Evolutionary conservation across 805 yeast species (phyloP).

Genomic region (Kluyveromyces aestuarii): DNA sequence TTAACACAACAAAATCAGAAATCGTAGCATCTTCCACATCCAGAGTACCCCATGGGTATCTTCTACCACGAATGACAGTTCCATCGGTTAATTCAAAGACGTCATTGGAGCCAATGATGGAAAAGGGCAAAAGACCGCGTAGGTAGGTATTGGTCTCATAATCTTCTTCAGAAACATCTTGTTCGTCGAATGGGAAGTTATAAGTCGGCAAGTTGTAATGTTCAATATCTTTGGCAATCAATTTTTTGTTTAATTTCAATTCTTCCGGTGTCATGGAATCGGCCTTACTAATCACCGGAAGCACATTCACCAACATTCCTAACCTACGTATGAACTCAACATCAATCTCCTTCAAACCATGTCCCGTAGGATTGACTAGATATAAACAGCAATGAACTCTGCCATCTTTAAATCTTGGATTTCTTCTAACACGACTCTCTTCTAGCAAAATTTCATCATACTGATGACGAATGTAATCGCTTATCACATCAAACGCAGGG

Average conservation of each 20-base stretch:
- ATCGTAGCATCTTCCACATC: slow-evolving; percentile 64
- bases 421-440: slow-evolving; percentile 73
- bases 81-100: slow-evolving; percentile 40
- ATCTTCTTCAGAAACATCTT: slow-evolving; percentile 49
- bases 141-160: slow-evolving; percentile 56
- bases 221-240: slow-evolving; percentile 70
- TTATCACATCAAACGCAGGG: slow-evolving; percentile 55
- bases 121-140: slow-evolving; percentile 56
- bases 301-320: slow-evolving; percentile 71
- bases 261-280: slow-evolving; percentile 81
- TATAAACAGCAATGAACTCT: slow-evolving; percentile 70
- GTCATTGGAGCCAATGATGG: slow-evolving; percentile 61
- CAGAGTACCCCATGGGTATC: slow-evolving; percentile 52
- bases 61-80: slow-evolving; percentile 36
- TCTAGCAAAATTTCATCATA: slow-evolving; percentile 76
- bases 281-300: slow-evolving; percentile 79
- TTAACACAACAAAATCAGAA: slow-evolving; percentile 72
- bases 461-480: slow-evolving; percentile 74
- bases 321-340: slow-evolving; percentile 69
- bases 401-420: slow-evolving; percentile 78
- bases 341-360: slow-evolving; percentile 69
- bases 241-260: slow-evolving; percentile 58
- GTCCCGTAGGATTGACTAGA: slow-evolving; percentile 78
- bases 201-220: slow-evolving; percentile 62
- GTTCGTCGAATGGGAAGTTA: slow-evolving; percentile 57